Conservation (phyloP, 257 asterid species). For the Jacaranda mimosifolia region DNA sequence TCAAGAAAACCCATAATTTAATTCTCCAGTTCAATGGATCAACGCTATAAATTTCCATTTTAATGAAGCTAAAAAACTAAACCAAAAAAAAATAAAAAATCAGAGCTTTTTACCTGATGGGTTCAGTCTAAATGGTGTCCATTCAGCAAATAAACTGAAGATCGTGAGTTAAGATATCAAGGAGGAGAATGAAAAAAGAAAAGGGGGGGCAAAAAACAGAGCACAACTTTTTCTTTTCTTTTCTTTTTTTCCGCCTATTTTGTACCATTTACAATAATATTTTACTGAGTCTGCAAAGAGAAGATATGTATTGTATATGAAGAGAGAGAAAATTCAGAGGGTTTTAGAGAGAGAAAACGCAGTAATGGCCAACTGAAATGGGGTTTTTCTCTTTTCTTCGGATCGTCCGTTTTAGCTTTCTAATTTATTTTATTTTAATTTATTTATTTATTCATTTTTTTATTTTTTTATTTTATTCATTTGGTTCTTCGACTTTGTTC, state of each 20-base stretch:
- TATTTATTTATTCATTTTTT: background rate
- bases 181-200: slow-evolving; percentile 21
- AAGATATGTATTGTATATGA: slow-evolving; percentile 6
- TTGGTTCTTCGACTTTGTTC: slow-evolving; percentile 26
- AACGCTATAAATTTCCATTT: slow-evolving; percentile 22
- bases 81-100: background rate
- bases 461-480: slow-evolving; percentile 3
- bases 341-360: slow-evolving; percentile 44
- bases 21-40: slow-evolving; percentile 46
- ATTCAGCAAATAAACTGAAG: slow-evolving; percentile 42
- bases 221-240: slow-evolving; percentile 45
- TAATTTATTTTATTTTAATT: background rate
- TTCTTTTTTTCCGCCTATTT: slow-evolving; percentile 19
- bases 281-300: slow-evolving; percentile 46
- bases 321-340: slow-evolving; percentile 24
- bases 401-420: slow-evolving; percentile 42
- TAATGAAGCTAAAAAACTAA: background rate
- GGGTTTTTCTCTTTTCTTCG: slow-evolving; percentile 38
- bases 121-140: slow-evolving; percentile 55
- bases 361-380: slow-evolving; percentile 1
- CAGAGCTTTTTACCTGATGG: slow-evolving; percentile 49
- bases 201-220: slow-evolving; percentile 41
- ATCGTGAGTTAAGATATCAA: slow-evolving; percentile 50
- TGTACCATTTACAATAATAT: slow-evolving; percentile 41
- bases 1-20: slow-evolving; percentile 20